A percentile compares a stretch with the other conserved stretches of the same genome.
Evolutionary conservation across 805 yeast genomes (phyloP).

Genomic region (Spathaspora hagerdaliae): DNA sequence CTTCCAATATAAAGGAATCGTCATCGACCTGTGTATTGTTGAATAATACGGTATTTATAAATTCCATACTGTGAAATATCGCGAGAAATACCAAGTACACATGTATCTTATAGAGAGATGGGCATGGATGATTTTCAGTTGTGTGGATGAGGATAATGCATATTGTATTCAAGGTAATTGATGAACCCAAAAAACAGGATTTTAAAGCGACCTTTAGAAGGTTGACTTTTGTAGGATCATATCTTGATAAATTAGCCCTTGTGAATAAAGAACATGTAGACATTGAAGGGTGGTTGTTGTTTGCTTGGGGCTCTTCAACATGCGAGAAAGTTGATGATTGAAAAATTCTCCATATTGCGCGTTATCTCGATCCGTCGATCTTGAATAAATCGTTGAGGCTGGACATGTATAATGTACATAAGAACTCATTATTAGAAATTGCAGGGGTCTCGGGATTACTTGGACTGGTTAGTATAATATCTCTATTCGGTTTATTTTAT

Average conservation of each 20-base stretch:
- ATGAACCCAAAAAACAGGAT: constrained; percentile 28
- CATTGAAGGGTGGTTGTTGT: not conserved
- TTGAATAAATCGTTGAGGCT: too few relatives aligned
- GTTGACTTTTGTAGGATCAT: constrained; percentile 25
- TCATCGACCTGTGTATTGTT: constrained; percentile 63
- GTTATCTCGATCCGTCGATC: too few relatives aligned
- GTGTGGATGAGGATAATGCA: not conserved
- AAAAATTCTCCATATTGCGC: too few relatives aligned
- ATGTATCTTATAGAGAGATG: not conserved
- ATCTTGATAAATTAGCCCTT: constrained; percentile 7
- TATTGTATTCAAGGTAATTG: constrained; percentile 14
- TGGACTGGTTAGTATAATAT: constrained; percentile 10
- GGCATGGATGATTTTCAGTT: not conserved
- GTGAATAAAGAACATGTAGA: not conserved
- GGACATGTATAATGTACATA: constrained; percentile 9
- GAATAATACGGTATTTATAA: constrained; percentile 69
- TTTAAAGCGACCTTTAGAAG: constrained; percentile 27
- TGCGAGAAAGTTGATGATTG: too few relatives aligned
- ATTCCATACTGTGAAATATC: constrained; percentile 79
- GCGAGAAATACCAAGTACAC: constrained; percentile 52
- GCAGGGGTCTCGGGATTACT: constrained; percentile 13
- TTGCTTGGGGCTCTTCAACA: too few relatives aligned
- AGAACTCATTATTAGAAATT: constrained; percentile 18
- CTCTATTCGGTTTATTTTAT: not conserved
- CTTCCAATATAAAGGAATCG: constrained; percentile 46